phyloP scores from a whole-genome alignment of 2,329 filamentous ascomycete genomes.

The Cordyceps javanica region DNA sequence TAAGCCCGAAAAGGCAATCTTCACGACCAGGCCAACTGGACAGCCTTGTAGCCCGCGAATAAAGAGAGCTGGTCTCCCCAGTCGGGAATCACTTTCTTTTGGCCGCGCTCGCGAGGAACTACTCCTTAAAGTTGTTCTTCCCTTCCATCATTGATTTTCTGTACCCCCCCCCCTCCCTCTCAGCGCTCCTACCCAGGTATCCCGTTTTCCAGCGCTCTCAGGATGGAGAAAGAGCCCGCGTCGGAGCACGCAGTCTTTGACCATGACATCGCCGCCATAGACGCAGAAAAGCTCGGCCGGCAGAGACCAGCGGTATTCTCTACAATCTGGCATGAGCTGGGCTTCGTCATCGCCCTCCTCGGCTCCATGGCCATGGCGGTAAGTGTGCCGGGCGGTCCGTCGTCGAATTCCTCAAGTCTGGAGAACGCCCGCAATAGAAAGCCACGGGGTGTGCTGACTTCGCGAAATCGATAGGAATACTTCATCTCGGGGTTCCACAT shows the following conservation, averaged over 20 bases:
- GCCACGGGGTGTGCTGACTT: neutral
- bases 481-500: slow-evolving; percentile 69
- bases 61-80: neutral
- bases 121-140: too few species aligned
- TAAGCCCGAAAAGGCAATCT: neutral
- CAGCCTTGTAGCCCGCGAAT: neutral
- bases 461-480: slow-evolving; percentile 49
- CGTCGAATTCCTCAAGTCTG: neutral
- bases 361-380: slow-evolving; percentile 54
- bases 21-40: neutral
- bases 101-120: too few species aligned
- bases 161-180: too few species aligned
- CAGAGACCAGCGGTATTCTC: slow-evolving; percentile 50
- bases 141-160: too few species aligned
- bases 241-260: neutral
- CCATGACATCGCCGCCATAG: neutral
- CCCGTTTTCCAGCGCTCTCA: neutral
- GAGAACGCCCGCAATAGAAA: neutral
- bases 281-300: slow-evolving; percentile 42
- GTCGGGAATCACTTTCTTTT: neutral
- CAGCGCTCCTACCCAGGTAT: neutral
- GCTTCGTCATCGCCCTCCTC: slow-evolving; percentile 53
- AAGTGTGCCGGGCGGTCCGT: slow-evolving; percentile 21
- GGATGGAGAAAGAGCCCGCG: neutral
- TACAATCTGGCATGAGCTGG: slow-evolving; percentile 45